These are phyloP conservation scores for Penicillium turbatum DNA, from an alignment of 495 filamentous ascomycete genomes.

Conservation along the genomic window DNA sequence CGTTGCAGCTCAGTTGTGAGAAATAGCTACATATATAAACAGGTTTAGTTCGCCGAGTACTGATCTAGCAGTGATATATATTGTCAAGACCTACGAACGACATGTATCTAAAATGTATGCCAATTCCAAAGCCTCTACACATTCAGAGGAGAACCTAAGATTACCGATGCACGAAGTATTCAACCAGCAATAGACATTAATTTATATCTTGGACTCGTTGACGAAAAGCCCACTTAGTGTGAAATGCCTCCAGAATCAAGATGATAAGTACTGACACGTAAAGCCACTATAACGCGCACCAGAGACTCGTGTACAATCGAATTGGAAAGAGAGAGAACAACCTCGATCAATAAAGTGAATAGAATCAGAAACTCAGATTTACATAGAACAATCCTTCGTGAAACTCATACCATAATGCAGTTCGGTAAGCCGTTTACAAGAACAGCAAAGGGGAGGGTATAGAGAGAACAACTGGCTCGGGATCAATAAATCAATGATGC, in stretches of 20 bases:
- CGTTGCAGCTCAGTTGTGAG: too few species aligned
- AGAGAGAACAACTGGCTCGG: not conserved
- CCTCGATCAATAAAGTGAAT: not conserved
- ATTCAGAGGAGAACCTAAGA: too few species aligned
- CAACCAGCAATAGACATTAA: not conserved
- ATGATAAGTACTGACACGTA: not conserved
- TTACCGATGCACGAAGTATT: not conserved
- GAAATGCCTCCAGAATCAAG: not conserved
- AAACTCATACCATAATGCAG: conserved; percentile 13
- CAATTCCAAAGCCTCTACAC: too few species aligned
- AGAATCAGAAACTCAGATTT: conserved; percentile 1
- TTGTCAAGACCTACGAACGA: not conserved
- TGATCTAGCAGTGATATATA: not conserved
- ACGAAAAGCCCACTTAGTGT: not conserved
- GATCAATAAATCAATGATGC: not conserved
- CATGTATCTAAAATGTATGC: not conserved
- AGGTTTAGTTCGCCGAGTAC: too few species aligned
- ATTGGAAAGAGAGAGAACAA: not conserved
- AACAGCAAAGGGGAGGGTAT: not conserved
- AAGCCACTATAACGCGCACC: not conserved
- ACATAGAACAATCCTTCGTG: conserved; percentile 13
- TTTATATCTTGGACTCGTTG: not conserved
- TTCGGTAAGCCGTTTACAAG: not conserved
- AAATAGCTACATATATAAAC: too few species aligned
- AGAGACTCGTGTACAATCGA: not conserved